Evolutionary conservation across 495 filamentous ascomycete genomes (phyloP), one percentile per base, ranked within the genome.

Genomic region (Aspergillus haitiensis): DNA sequence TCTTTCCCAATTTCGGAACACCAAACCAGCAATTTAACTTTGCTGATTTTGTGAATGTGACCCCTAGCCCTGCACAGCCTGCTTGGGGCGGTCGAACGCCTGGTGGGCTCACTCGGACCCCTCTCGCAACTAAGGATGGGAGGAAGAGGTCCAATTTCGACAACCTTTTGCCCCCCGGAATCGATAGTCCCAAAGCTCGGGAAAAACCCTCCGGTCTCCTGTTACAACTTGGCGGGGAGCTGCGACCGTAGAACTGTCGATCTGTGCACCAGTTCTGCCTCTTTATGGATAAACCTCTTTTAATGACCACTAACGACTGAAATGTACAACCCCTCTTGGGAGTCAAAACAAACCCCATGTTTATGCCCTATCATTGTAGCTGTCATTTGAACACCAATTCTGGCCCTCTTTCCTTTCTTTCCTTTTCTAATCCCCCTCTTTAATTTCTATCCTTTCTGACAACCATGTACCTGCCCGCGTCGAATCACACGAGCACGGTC

Each of bases 21-120:
- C 83, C 83, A 2, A 78, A 78, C 32, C 83, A 86, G 56, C 84
- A 85, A 59, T 96, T 97, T 76, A 94, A 97, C 75, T 97, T 97
- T 75, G 86, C 92, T 7, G 95, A 98, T 70, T 99, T 96, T 69
- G 88, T 98, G 59, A 96, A 99, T 69, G 90, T 97, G 72, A 96
- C 94, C 12, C 94, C 95, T 6, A 94, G 90, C 64, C 95, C 94
- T 3, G 94, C 92, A 10, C 94, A 97, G 72, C 90, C 85, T 58
- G 81, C 86, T 5, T 97, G 86, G 80, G 87, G 86, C 52, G 75
- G 73, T 56, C 82, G 82, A n/a, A 83, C 84, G 48, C 75, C 78
- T 59, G 77, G 74, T 61, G 82, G 72, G 58, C 76, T 69, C 60
- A 64, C 70, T 78, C 88, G 82, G 77, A 84, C 94, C 56, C 78